Base-by-base conservation (phyloP, 2,329 filamentous ascomycete genomes). In the Penicillium sp. region DNA sequence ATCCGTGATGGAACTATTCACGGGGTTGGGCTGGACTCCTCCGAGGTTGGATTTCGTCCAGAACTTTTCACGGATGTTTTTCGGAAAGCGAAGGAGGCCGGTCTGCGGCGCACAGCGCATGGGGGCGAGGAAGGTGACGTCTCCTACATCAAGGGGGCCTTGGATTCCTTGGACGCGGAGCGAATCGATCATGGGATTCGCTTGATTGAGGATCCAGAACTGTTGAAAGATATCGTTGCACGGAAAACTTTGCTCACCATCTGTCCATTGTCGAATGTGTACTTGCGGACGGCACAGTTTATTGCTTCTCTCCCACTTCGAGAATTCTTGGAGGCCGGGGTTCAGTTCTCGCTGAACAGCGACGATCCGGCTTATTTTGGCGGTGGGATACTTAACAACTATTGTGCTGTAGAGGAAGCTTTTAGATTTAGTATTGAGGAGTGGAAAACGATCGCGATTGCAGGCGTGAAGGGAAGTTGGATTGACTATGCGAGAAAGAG, bases 291-390 rank as follows among this genome's bases (percentile, higher is more conserved):
- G 61, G 80, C 84, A 1, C 62, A 72, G 49, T 69, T 70, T 21
- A 73, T 88, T 18, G 68, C 73, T 20, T 74, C 84, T 49, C 74
- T 87, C 42, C 87, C 88, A 0, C 79, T 90, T 58, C 76, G 83
- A 12, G 75, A 73, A 53, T 86, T 89, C 62, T 70, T 90, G 18
- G 81, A 87, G 40, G 74, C 75, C 5, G 83, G 85, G 0, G 83
- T 90, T 35, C 78, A 75, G 60, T 90, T 90, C 70, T 87, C 83
- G 57, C 82, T 90, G 68, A 90, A 90, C 70, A 87, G 84, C 61
- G 87, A 90, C 65, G 86, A 90, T 66, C 86, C 86, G 59, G 86
- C 85, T 11, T 89, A 89, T 66, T 91, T 91, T 73, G 87, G 87
- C 4, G 86, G 83, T 0, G 90, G 90, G 69, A 83, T 91, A 51